phyloP scores from a whole-genome alignment of 1,284 basidiomycete genomes.

The Leccinum pachyderme region DNA sequence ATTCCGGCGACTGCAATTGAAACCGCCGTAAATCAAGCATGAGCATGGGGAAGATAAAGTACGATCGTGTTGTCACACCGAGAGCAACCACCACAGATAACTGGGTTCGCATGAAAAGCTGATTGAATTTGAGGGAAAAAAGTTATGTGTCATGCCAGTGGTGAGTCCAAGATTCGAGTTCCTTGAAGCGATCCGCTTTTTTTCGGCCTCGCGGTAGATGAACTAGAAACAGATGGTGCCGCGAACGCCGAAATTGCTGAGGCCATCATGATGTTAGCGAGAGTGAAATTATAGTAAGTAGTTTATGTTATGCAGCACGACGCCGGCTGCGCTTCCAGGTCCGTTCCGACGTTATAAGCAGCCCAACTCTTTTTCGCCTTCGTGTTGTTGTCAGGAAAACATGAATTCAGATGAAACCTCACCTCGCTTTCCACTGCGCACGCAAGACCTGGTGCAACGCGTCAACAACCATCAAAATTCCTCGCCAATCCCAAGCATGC shows the following conservation, averaged over 20 bases:
- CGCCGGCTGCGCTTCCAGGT: slow-evolving; percentile 6
- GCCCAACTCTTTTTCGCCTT: background rate
- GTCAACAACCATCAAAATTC: slow-evolving; percentile 8
- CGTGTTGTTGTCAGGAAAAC: background rate
- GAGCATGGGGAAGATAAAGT: slow-evolving; percentile 44
- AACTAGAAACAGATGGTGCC: background rate
- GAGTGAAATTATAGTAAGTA: background rate
- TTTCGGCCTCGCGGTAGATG: slow-evolving; percentile 30
- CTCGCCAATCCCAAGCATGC: slow-evolving; percentile 14
- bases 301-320: slow-evolving; percentile 2
- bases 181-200: background rate
- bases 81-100: slow-evolving; percentile 53
- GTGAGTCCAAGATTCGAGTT: slow-evolving; percentile 6
- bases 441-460: slow-evolving; percentile 7
- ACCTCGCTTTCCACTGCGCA: slow-evolving; percentile 19
- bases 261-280: slow-evolving; percentile 2
- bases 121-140: slow-evolving; percentile 41
- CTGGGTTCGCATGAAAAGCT: too few species aligned
- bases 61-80: slow-evolving; percentile 78
- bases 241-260: background rate
- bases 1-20: too few species aligned
- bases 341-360: slow-evolving; percentile 18
- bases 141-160: slow-evolving; percentile 12
- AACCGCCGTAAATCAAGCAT: background rate
- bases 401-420: slow-evolving; percentile 24